phyloP scores from a whole-genome alignment of 257 asterid species.

The Ajuga chamaepitys region DNA sequence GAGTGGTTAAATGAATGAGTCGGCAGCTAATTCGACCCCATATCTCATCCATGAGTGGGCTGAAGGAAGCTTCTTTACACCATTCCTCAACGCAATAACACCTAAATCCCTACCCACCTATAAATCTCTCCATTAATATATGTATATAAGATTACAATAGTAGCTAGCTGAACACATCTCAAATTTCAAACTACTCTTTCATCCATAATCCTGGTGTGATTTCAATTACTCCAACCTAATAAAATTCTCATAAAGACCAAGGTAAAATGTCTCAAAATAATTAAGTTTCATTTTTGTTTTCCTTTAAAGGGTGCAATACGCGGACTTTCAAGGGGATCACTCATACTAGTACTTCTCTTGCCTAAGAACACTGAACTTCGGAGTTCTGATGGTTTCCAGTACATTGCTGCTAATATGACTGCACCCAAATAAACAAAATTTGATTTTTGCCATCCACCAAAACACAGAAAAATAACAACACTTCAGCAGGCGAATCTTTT shows the following conservation, averaged over 20 bases:
- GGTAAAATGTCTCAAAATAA: background rate
- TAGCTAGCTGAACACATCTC: constrained; percentile 11
- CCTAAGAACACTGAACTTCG: no score
- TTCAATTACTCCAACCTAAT: no score
- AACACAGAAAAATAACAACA: background rate
- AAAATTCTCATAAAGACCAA: background rate
- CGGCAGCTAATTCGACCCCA: constrained; percentile 85
- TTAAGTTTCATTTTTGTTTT: no score
- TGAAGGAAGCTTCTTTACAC: constrained; percentile 83
- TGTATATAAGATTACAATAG: no score
- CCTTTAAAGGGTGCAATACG: no score
- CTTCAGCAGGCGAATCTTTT: background rate
- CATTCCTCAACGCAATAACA: constrained; percentile 24
- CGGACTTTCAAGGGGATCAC: no score
- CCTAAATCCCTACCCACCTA: background rate
- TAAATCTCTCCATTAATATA: constrained; percentile 35
- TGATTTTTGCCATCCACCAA: no score
- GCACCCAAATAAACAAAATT: no score
- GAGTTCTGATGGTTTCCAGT: no score
- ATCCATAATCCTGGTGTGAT: background rate
- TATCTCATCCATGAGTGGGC: constrained; percentile 87
- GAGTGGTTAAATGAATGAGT: constrained; percentile 80
- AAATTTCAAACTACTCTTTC: background rate
- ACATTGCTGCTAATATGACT: no score
- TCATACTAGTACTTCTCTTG: no score